These are phyloP conservation scores for Microbotryomycetes sp. DNA, from an alignment of 1,284 basidiomycete species.

Conservation along the genomic window DNA sequence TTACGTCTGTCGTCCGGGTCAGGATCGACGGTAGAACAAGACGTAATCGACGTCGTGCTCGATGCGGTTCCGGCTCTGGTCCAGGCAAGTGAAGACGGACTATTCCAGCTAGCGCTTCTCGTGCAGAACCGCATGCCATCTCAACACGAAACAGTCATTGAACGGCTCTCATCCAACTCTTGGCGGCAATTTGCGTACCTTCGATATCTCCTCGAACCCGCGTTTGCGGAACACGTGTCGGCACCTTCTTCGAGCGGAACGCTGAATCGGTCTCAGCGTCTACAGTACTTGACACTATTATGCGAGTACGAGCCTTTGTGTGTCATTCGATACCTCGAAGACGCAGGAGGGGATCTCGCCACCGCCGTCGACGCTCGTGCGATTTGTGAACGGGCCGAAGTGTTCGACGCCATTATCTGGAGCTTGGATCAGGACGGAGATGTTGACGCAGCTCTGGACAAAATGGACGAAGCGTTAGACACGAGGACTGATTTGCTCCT, in stretches of 20 bases:
- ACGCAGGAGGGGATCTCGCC: slow-evolving; percentile 45
- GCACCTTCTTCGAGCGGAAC: background rate
- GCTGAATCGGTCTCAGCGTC: slow-evolving; percentile 50
- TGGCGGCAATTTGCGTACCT: slow-evolving; percentile 70
- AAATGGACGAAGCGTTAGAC: slow-evolving; percentile 57
- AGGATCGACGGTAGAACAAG: background rate
- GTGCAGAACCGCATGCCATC: slow-evolving; percentile 61
- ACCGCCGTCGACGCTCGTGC: slow-evolving; percentile 55
- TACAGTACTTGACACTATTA: slow-evolving; percentile 64
- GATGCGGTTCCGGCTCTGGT: slow-evolving; percentile 23
- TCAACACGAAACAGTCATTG: slow-evolving; percentile 52
- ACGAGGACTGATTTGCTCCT: slow-evolving; percentile 51
- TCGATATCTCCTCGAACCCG: slow-evolving; percentile 60
- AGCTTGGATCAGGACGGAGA: slow-evolving; percentile 59
- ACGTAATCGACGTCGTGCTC: slow-evolving; percentile 21
- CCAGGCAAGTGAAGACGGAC: slow-evolving; percentile 45
- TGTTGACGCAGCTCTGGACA: slow-evolving; percentile 58
- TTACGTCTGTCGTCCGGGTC: slow-evolving; percentile 16
- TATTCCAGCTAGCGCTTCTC: slow-evolving; percentile 63
- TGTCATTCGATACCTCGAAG: slow-evolving; percentile 60
- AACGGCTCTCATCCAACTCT: slow-evolving; percentile 42
- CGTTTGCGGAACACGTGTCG: slow-evolving; percentile 44
- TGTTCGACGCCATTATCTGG: slow-evolving; percentile 79
- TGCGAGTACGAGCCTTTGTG: slow-evolving; percentile 60
- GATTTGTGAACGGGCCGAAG: slow-evolving; percentile 59